These are phyloP conservation scores for Nakazawaea wyomingensis DNA, from an alignment of 805 yeast genomes.

Conservation along the genomic window DNA sequence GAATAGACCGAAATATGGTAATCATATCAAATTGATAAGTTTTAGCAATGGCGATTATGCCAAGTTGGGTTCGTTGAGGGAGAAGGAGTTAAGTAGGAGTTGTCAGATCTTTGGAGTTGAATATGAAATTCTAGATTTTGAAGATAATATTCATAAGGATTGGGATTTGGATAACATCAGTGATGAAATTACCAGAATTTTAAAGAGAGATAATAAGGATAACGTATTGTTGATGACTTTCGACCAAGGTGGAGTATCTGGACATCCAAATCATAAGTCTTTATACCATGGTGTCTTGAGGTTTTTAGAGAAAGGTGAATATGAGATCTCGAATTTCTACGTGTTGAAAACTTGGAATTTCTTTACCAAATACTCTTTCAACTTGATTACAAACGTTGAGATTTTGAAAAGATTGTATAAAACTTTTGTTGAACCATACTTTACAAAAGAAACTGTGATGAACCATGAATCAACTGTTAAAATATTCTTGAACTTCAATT, in stretches of 20 bases:
- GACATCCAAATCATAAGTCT: constrained; percentile 82
- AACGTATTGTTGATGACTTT: constrained; percentile 60
- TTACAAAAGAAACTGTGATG: constrained; percentile 7
- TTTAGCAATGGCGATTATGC: constrained; percentile 75
- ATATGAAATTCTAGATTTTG: constrained; percentile 38
- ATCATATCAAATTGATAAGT: constrained; percentile 56
- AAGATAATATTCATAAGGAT: constrained; percentile 59
- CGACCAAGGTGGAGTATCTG: constrained; percentile 77
- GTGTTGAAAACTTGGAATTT: constrained; percentile 28
- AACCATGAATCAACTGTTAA: constrained; percentile 25
- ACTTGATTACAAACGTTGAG: constrained; percentile 33
- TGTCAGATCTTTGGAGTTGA: constrained; percentile 49
- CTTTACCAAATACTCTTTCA: constrained; percentile 43
- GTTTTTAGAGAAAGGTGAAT: constrained; percentile 22
- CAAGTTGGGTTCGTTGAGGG: constrained; percentile 63
- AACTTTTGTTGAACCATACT: constrained; percentile 4
- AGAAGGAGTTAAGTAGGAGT: constrained; percentile 52
- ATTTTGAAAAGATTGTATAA: constrained; percentile 19
- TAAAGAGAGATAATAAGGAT: constrained; percentile 15
- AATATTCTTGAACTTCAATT: constrained; percentile 34
- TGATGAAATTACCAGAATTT: constrained; percentile 4
- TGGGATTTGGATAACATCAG: constrained; percentile 51
- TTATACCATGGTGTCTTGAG: constrained; percentile 45
- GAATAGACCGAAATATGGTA: constrained; percentile 40
- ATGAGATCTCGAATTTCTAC: constrained; percentile 16